These are phyloP conservation scores for Babesia caballi DNA, from an alignment of 169 alveolate species.

Conservation along the genomic window DNA sequence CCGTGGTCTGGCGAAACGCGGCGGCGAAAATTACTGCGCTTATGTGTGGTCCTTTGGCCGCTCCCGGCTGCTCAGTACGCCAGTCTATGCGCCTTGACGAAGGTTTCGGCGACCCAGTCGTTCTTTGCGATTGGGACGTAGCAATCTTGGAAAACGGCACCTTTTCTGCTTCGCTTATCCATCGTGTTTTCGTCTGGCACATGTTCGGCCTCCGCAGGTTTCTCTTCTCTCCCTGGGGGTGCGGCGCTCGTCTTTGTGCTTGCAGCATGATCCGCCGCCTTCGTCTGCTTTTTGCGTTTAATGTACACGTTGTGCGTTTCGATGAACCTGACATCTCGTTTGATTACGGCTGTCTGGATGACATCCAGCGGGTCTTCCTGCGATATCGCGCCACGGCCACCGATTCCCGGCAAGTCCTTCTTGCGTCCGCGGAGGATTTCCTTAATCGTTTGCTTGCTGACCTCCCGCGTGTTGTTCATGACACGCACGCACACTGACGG, in stretches of 20 bases:
- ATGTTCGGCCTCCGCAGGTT: neutral
- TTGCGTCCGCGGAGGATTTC: neutral
- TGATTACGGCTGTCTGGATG: neutral
- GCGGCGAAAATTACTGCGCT: neutral
- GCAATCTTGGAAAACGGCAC: constrained; percentile 42
- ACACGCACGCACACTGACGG: neutral
- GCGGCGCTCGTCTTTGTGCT: neutral
- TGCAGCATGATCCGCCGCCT: neutral
- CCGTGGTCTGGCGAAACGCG: neutral
- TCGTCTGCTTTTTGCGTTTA: neutral
- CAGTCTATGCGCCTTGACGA: constrained; percentile 32
- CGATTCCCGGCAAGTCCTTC: neutral
- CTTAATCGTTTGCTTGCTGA: neutral
- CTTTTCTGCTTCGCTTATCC: constrained; percentile 25
- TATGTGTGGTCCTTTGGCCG: neutral
- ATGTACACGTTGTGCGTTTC: neutral
- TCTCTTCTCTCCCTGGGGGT: neutral
- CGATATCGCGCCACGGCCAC: neutral
- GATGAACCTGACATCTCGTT: neutral
- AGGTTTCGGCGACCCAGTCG: constrained; percentile 54
- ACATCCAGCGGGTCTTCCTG: neutral
- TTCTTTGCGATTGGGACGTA: constrained; percentile 42
- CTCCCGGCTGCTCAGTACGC: constrained; percentile 3
- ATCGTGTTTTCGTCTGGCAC: neutral
- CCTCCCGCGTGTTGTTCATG: constrained; percentile 7